Conservation (phyloP, 106 monocot species). For the Alisma plantagoaquatica region DNA sequence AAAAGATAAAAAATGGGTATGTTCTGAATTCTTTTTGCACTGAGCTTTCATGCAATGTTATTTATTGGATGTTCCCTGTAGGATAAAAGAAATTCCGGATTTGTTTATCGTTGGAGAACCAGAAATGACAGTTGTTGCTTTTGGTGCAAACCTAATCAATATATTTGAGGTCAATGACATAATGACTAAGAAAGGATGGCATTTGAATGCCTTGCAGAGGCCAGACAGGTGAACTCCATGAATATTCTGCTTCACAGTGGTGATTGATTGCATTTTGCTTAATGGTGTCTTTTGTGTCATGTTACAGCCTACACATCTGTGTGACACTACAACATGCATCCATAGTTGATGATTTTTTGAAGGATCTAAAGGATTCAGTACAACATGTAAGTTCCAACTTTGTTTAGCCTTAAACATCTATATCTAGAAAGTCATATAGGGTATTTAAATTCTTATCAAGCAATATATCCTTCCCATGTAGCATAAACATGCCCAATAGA, state of each 20-base stretch:
- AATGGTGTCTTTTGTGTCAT: neutral
- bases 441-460: too few species aligned
- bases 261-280: neutral
- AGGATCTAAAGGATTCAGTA: slow-evolving; percentile 61
- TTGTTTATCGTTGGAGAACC: slow-evolving; percentile 79
- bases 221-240: slow-evolving; percentile 59
- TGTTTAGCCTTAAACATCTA: neutral
- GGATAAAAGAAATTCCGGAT: slow-evolving; percentile 73
- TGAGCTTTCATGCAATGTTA: neutral
- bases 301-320: slow-evolving; percentile 81
- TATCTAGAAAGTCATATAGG: too few species aligned
- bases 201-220: slow-evolving; percentile 88
- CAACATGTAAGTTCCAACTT: slow-evolving; percentile 37
- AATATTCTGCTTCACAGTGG: too few species aligned
- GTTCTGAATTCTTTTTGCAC: neutral
- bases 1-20: slow-evolving; percentile 85
- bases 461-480: too few species aligned
- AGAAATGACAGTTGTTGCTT: slow-evolving; percentile 83
- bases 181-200: slow-evolving; percentile 95
- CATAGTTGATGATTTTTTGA: slow-evolving; percentile 57
- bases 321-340: slow-evolving; percentile 87
- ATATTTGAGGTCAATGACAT: slow-evolving; percentile 95
- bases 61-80: slow-evolving; percentile 11
- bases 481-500: too few species aligned
- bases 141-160: slow-evolving; percentile 60